Evolutionary conservation across 306 rosid species (phyloP).

Genomic region (Sophora flavescens): DNA sequence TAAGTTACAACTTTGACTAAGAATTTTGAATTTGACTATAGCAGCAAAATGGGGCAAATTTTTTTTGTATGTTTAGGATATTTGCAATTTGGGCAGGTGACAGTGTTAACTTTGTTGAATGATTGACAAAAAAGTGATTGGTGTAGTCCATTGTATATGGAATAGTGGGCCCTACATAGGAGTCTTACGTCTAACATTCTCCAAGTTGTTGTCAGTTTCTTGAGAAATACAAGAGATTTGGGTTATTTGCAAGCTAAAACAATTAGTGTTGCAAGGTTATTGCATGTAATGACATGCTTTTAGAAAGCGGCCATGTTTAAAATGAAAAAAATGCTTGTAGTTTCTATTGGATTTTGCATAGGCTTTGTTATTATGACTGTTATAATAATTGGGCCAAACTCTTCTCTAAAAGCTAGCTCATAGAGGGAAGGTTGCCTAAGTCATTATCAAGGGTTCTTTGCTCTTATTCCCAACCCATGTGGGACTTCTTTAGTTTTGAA

Average conservation of each 20-base stretch:
- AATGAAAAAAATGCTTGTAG: not conserved
- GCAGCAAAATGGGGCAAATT: not conserved
- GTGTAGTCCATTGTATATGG: constrained; percentile 1
- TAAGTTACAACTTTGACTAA: not conserved
- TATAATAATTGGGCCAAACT: no score
- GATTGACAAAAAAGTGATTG: not conserved
- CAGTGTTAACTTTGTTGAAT: constrained; percentile 4
- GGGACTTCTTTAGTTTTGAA: no score
- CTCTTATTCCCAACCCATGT: no score
- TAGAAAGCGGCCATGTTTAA: no score
- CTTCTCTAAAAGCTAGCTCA: no score
- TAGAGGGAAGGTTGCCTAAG: no score
- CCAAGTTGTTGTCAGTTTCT: not conserved
- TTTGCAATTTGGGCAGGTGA: not conserved
- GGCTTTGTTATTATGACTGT: not conserved
- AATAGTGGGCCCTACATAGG: constrained; percentile 2
- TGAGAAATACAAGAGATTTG: not conserved
- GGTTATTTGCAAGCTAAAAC: constrained; percentile 5
- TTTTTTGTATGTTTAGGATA: constrained; percentile 14
- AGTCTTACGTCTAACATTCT: constrained; percentile 4
- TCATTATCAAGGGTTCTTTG: no score
- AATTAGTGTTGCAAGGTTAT: constrained; percentile 9
- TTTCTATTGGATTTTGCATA: constrained; percentile 28
- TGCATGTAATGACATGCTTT: not conserved
- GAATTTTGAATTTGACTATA: not conserved